phyloP scores from a whole-genome alignment of 2,329 filamentous ascomycete species.

The Fusarium algeriense region DNA sequence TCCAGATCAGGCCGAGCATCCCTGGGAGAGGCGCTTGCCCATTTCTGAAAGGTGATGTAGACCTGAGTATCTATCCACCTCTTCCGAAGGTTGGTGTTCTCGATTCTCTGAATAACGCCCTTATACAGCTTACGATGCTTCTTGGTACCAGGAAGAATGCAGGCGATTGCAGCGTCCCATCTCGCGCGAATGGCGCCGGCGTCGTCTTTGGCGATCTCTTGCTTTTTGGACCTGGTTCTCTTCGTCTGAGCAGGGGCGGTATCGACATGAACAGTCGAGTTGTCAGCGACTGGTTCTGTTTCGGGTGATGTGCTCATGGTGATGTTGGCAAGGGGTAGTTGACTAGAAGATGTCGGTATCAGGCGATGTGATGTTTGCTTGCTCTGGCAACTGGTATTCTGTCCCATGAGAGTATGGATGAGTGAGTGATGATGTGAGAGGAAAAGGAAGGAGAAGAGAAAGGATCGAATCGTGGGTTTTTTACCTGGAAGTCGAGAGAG shows the following conservation, averaged over 20 bases:
- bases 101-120: not conserved
- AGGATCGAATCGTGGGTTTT: not conserved
- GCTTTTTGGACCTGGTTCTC: not conserved
- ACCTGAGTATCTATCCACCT: not conserved
- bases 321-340: no score
- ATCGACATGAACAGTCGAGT: not conserved
- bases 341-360: not conserved
- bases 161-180: not conserved
- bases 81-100: not conserved
- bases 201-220: not conserved
- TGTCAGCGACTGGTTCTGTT: not conserved
- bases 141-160: constrained; percentile 2
- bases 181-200: not conserved
- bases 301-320: not conserved
- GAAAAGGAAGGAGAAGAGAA: not conserved
- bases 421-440: not conserved
- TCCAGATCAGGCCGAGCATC: not conserved
- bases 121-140: not conserved
- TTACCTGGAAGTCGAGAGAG: not conserved
- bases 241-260: not conserved
- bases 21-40: not conserved
- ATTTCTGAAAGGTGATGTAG: constrained; percentile 5
- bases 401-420: not conserved
- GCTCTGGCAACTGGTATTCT: not conserved
- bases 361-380: not conserved